Evolutionary conservation across 208 protist genomes (phyloP), one percentile per base, ranked within the genome.

Genomic region (Trypanosoma melophagium): DNA sequence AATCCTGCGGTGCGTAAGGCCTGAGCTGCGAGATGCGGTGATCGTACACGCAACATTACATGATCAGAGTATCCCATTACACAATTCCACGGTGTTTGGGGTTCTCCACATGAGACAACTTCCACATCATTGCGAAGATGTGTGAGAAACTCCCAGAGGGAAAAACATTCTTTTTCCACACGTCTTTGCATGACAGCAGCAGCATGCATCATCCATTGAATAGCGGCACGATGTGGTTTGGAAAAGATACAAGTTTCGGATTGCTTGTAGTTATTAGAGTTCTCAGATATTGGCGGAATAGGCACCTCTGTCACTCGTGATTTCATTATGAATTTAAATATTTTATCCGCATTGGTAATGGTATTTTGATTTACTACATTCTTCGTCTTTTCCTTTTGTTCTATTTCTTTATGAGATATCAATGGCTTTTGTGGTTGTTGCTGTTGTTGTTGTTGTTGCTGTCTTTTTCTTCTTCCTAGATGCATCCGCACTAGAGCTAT

Each of bases 101-200:
- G 61, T 55, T 84, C 73, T 7, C 79, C 74, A 41, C 65, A 69
- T 0, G 74, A 80, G 5, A 84, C 62, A 44, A 84, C 69, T 24
- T 71, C 59, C 28, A 84, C 58, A 53, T 70, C 55, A 35, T 47
- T 56, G 21, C 68, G 77, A 31, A 83, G 38, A n/a, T 25, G 16
- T 28, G 16, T 44, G n/a, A 79, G 50, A 60, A 83, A 79, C 13
- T 70, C 56, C 77, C 77, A 83, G 17, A 83, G 51, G 8, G 64
- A 74, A 13, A 69, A 25, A 40, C 63, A 66, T 24, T 77, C 71
- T 54, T 50, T 38, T 49, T 78, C 66, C 13, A 50, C 44, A n/a
- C 60, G 14, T 13, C 17, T 5, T 8, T 66, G 44, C 31, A 52
- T 51, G 4, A 10, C 28, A 12, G 3, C 16, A 41, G 59, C 19